Evolutionary conservation across 1,284 basidiomycete species (phyloP).

Genomic region (Melampsora americana): DNA sequence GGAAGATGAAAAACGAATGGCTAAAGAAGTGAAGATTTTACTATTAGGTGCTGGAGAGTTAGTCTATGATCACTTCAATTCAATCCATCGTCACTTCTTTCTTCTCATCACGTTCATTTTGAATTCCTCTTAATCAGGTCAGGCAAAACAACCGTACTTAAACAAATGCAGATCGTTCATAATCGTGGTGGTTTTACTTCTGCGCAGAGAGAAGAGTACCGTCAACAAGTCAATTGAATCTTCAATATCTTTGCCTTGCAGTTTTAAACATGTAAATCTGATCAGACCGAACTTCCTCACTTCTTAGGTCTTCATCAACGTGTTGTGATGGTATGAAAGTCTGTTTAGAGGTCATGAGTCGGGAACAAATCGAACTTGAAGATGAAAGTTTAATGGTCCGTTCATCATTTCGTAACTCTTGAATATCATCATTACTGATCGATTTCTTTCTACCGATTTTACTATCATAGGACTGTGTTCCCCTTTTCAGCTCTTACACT

Average conservation of each 20-base stretch:
- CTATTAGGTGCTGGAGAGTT: conserved; percentile 42
- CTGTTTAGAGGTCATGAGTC: conserved; percentile 42
- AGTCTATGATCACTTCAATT: not conserved
- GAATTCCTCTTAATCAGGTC: conserved; percentile 11
- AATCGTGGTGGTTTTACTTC: conserved; percentile 30
- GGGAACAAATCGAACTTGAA: conserved; percentile 37
- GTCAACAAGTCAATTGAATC: conserved; percentile 27
- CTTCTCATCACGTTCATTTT: not conserved
- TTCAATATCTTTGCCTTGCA: not conserved
- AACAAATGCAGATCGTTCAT: conserved; percentile 44
- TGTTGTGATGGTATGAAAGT: conserved; percentile 39
- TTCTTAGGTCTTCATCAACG: conserved; percentile 40
- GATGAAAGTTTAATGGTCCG: conserved; percentile 31
- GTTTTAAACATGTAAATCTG: not conserved
- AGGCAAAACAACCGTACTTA: conserved; percentile 42
- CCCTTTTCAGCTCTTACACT: conserved; percentile 26
- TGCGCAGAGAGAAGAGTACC: conserved; percentile 40
- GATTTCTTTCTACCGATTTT: not conserved
- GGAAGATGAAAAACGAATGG: conserved; percentile 48
- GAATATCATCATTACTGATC: too few relatives aligned
- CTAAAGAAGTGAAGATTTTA: conserved; percentile 50
- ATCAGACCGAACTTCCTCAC: not conserved
- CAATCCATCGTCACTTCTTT: not conserved
- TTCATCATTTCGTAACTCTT: not conserved
- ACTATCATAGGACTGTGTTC: conserved; percentile 23